Base-by-base conservation (phyloP, 2,329 filamentous ascomycete genomes). In the Colletotrichum filicis region DNA sequence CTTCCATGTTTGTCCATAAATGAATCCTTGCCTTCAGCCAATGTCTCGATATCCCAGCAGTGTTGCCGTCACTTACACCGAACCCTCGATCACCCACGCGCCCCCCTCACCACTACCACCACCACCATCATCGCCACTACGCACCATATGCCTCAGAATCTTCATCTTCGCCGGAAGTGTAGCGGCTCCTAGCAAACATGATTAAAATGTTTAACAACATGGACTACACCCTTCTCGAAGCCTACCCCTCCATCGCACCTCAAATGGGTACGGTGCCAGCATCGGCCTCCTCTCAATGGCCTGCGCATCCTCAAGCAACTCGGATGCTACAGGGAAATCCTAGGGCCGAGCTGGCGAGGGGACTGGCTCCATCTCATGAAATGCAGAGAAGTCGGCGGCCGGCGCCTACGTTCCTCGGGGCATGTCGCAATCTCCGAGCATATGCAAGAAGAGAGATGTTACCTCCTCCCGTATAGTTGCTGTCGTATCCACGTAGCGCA, bases 271-370 rank as follows among this genome's bases (percentile, higher is more conserved):
- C 0, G 88, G 88, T 0, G 87, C 86, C 0, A 84, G 82, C 5
- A 86, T 90, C 28, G 85, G 81, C 1, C 74, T 89, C 0, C 68
- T 82, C 0, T 87, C 0, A 80, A 85, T 24, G 85, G 84, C 0
- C 66, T 78, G 4, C 80, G 84, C 1, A 85, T 90, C 14, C 75
- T 89, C 0, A 87, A 89, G 61, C 88, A 90, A 75, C 75, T 90
- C 0, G 76, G 75, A 1, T 76, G 78, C 49, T 32, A 32, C 30
- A 9, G 8, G 30, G 9, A 9, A 8, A 11, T 32, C 30, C 30
- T 32, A 3, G 30, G 1, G 30, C 9, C 8, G 8, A 32, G 8
- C 30, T 11, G 30, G 30, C 30, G 30, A 32, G 30, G 30, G 30
- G 30, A 32, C 22, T 59, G 35, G 4, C 46, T 59, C 14, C 53